Evolutionary conservation across 2,329 filamentous ascomycete species (phyloP), one percentile per base, ranked within the genome.

Genomic region (Diaporthe eres): DNA sequence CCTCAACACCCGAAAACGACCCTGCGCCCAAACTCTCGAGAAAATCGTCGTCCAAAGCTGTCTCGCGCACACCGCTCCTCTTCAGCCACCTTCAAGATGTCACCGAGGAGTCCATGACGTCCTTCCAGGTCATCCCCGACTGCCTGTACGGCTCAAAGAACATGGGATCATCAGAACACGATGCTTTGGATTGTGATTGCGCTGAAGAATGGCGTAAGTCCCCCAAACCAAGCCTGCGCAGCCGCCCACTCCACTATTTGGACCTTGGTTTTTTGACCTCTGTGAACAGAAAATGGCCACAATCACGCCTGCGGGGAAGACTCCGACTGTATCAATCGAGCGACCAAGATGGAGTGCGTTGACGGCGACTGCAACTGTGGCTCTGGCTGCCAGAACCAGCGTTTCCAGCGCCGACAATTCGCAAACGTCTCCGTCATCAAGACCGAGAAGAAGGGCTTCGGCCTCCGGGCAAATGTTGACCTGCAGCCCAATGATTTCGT

Each of bases 261-360:
- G 77, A 28, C 72, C 31, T 42, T 76, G 42, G 28, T 39, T 53
- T 67, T 65, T 28, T 57, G 25, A 65, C 70, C 17, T 78, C 80
- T 71, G 44, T 60, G 31, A 79, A 28, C 81, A 93, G 92, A 85
- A 49, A 86, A 91, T 83, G 89, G 90, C 77, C 84, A 86, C 78
- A 99, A 99, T 84, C 85, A 93, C 85, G 96, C 97, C 68, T 99
- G 97, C 84, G 96, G 95, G 79, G 96, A 98, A 81, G 95, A 98
- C 84, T 98, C 96, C 22, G 96, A 98, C 84, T 99, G 97, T 85
- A 99, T 99, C 88, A 99, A 99, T 85, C 94, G 97, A 81, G 94
- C 95, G 75, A 98, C 96, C 75, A 98, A 98, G 85, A 98, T 98
- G 91, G 97, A 99, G 86, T 99, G 97, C 83, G 90, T 94, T 49